phyloP scores from a whole-genome alignment of 2,329 filamentous ascomycete species.

The Akanthomyces dipterigenus region DNA sequence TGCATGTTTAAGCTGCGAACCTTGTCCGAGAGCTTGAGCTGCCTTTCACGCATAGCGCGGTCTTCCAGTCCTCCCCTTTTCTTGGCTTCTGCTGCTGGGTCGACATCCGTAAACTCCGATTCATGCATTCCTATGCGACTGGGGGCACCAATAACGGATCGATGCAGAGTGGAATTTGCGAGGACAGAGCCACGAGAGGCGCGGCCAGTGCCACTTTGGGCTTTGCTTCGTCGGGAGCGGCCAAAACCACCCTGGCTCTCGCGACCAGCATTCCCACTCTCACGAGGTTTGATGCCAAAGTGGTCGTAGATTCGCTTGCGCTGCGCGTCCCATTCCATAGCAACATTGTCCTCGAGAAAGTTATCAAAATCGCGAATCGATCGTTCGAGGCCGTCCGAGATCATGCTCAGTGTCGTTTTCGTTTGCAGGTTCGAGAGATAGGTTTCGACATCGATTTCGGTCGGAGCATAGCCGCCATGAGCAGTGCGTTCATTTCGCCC shows the following conservation, averaged over 20 bases:
- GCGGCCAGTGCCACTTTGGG: slow-evolving; percentile 47
- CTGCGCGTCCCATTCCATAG: slow-evolving; percentile 93
- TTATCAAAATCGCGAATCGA: slow-evolving; percentile 87
- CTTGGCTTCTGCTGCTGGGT: slow-evolving; percentile 46
- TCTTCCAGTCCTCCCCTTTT: slow-evolving; percentile 54
- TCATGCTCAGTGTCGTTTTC: slow-evolving; percentile 86
- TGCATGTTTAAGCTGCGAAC: slow-evolving; percentile 72
- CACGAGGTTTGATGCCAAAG: slow-evolving; percentile 72
- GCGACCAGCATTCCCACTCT: slow-evolving; percentile 37
- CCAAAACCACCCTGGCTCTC: slow-evolving; percentile 53
- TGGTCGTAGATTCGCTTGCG: slow-evolving; percentile 91
- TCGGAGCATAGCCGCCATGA: slow-evolving; percentile 32
- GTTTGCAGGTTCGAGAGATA: slow-evolving; percentile 83
- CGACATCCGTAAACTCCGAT: slow-evolving; percentile 61
- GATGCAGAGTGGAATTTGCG: slow-evolving; percentile 61
- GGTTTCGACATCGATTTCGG: slow-evolving; percentile 64
- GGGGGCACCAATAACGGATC: slow-evolving; percentile 80
- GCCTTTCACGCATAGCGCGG: slow-evolving; percentile 74
- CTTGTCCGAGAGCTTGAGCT: slow-evolving; percentile 71
- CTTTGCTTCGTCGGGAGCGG: slow-evolving; percentile 47
- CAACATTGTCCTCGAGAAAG: slow-evolving; percentile 90
- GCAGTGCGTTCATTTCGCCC: slow-evolving; percentile 38
- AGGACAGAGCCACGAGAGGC: slow-evolving; percentile 39
- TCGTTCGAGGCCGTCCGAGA: slow-evolving; percentile 81
- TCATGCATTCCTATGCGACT: slow-evolving; percentile 60